Evolutionary conservation across 108 stramenopile species (phyloP).

Genomic region (Schizochytrium sp.): DNA sequence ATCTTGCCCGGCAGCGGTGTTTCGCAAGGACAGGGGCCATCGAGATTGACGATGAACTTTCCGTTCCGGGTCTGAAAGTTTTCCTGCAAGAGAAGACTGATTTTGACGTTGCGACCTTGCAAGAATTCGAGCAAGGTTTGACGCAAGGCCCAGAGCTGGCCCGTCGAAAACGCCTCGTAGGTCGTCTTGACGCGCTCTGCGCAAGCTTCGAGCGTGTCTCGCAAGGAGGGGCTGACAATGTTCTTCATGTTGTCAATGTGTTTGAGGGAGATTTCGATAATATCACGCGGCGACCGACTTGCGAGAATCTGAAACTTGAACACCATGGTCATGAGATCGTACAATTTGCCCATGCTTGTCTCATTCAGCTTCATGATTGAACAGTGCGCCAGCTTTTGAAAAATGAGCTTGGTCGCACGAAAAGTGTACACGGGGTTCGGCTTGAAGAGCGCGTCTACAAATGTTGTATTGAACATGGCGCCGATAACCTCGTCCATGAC

Average conservation of each 20-base stretch:
- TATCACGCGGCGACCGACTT: constrained; percentile 33
- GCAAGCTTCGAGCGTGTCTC: background rate
- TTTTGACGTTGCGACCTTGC: background rate
- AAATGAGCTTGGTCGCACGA: constrained; percentile 33
- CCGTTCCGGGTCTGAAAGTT: background rate
- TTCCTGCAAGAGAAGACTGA: background rate
- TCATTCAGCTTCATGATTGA: constrained; percentile 59
- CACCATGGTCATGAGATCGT: constrained; percentile 60
- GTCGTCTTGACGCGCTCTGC: background rate
- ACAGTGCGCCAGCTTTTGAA: constrained; percentile 49
- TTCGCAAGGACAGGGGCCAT: background rate
- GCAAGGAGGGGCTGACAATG: constrained; percentile 13
- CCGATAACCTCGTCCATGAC: constrained; percentile 50
- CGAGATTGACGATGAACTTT: background rate
- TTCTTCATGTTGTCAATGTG: constrained; percentile 30
- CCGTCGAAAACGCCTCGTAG: background rate
- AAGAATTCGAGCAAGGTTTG: background rate
- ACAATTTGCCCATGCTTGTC: constrained; percentile 54
- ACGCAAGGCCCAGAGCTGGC: background rate
- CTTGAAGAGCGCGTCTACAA: constrained; percentile 54
- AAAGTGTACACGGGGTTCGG: constrained; percentile 45
- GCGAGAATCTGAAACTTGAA: constrained; percentile 49
- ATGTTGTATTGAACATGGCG: constrained; percentile 43
- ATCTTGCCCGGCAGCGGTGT: background rate
- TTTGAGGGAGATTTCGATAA: constrained; percentile 41